These are phyloP conservation scores for Cyclotella choctawhatcheeana DNA, from an alignment of 108 stramenopile genomes.

Conservation along the genomic window DNA sequence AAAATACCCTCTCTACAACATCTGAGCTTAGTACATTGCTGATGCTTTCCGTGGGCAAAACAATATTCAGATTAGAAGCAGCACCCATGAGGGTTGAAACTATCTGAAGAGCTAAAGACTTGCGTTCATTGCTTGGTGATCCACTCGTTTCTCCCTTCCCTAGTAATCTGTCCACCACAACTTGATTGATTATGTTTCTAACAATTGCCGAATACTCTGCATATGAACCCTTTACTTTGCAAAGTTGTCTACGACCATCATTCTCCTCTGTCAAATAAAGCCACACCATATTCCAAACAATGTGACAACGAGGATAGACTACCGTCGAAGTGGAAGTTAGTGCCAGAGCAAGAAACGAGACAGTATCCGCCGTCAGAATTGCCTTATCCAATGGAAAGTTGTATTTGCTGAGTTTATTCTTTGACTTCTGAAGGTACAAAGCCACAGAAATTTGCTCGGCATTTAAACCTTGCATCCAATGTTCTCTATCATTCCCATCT, in stretches of 20 bases:
- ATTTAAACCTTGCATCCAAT: slow-evolving; percentile 47
- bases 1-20: slow-evolving; percentile 64
- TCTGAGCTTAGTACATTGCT: slow-evolving; percentile 51
- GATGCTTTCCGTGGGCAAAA: slow-evolving; percentile 45
- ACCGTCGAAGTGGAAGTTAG: slow-evolving; percentile 66
- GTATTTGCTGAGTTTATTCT: slow-evolving; percentile 11
- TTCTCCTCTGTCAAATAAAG: slow-evolving; percentile 58
- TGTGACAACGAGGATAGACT: slow-evolving; percentile 76
- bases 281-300: slow-evolving; percentile 87
- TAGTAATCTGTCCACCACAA: slow-evolving; percentile 52
- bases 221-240: slow-evolving; percentile 28
- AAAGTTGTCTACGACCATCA: slow-evolving; percentile 21
- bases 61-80: slow-evolving; percentile 52
- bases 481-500: neutral
- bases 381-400: slow-evolving; percentile 57
- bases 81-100: slow-evolving; percentile 60
- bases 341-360: slow-evolving; percentile 50
- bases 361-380: slow-evolving; percentile 57
- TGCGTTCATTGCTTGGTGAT: slow-evolving; percentile 67
- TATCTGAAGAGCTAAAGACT: slow-evolving; percentile 67
- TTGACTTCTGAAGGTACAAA: slow-evolving; percentile 62
- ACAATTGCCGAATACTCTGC: slow-evolving; percentile 44
- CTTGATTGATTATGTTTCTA: slow-evolving; percentile 54
- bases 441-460: slow-evolving; percentile 75
- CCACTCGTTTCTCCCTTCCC: slow-evolving; percentile 41